Base-by-base conservation (phyloP, 768 basidiomycete species). In the Cytidiella melzeri region DNA sequence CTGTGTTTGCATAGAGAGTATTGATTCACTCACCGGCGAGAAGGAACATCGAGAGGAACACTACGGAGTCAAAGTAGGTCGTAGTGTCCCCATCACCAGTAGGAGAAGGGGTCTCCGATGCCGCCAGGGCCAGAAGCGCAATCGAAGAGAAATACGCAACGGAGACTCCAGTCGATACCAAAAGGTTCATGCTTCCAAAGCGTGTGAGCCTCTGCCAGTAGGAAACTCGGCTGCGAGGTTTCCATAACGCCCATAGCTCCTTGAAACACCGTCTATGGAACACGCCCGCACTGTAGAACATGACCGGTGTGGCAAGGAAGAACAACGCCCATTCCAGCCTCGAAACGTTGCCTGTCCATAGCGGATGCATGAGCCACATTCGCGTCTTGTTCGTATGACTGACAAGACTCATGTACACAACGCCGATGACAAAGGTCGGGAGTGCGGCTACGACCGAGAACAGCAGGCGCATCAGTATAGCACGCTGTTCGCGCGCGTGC, bases 121-220 rank as follows among this genome's bases (percentile, higher is more conserved):
- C 76, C 0, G 84, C 77, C 1, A 88, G 68, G 11, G 70, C 77
- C 9, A 92, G 69, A 39, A 89, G 73, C 1, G 74, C 84, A 5
- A 92, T 67, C 5, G 87, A 89, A 0, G 90, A 75, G 41, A 87
- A 79, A 59, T 92, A 93, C 0, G 86, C 83, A 1, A 87, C 81
- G 0, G 83, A 80, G 3, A 90, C 87, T 6, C 83, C 85, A 3
- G 75, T 69, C 3, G 84, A 83, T 3, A 76, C 89, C 19, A 93
- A 70, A 18, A 90, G 73, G 61, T 91, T 90, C 91, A 93, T 93
- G 56, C 84, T 87, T 0, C 91, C 91, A 57, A 92, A 93, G 12
- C 75, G 70, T 45, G 81, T 70, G 47, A 90, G 77, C 0, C 84
- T 74, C 39, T 69, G 68, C 56, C 75, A 67, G 30, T 82, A 67